These are phyloP conservation scores for Epithele typhae DNA, from an alignment of 768 basidiomycete species.

Conservation along the genomic window DNA sequence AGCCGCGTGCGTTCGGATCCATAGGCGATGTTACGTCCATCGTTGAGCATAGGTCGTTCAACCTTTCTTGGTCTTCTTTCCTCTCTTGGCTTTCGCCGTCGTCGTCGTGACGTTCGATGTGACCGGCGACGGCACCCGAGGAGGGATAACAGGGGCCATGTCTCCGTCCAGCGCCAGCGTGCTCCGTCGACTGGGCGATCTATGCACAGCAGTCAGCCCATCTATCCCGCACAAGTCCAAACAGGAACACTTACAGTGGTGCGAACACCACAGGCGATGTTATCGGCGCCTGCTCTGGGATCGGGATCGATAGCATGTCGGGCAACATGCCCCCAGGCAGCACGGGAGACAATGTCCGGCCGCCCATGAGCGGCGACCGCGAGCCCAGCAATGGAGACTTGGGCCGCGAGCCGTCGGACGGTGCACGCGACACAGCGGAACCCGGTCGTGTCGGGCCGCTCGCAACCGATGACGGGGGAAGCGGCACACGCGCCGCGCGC, in stretches of 20 bases:
- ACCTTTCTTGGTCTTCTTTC: no score
- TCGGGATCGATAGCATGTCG: slow-evolving; percentile 5
- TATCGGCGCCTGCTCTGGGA: slow-evolving; percentile 9
- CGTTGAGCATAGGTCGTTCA: no score
- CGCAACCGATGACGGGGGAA: slow-evolving; percentile 15
- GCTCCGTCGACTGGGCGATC: slow-evolving; percentile 2
- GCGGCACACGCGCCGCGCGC: slow-evolving; percentile 19
- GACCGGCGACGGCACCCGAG: slow-evolving; percentile 9
- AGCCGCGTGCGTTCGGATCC: no score
- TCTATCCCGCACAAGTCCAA: not conserved
- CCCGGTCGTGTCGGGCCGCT: slow-evolving; percentile 3
- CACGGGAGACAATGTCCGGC: no score
- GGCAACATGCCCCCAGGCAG: no score
- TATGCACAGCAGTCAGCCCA: not conserved
- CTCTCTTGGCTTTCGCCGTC: slow-evolving; percentile 15
- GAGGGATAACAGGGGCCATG: slow-evolving; percentile 1
- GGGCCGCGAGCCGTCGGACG: not conserved
- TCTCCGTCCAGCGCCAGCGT: slow-evolving; percentile 7
- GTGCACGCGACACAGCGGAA: not conserved
- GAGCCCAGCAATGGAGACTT: no score
- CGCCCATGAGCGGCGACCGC: slow-evolving; percentile 14
- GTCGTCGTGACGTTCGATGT: slow-evolving; percentile 5
- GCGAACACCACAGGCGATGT: slow-evolving; percentile 2
- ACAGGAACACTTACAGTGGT: slow-evolving; percentile 5
- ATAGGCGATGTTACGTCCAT: no score